A percentile compares a stretch with the other conserved stretches of the same genome.
phyloP scores from a whole-genome alignment of 163 green algal species.

The Picocystis sp. region DNA sequence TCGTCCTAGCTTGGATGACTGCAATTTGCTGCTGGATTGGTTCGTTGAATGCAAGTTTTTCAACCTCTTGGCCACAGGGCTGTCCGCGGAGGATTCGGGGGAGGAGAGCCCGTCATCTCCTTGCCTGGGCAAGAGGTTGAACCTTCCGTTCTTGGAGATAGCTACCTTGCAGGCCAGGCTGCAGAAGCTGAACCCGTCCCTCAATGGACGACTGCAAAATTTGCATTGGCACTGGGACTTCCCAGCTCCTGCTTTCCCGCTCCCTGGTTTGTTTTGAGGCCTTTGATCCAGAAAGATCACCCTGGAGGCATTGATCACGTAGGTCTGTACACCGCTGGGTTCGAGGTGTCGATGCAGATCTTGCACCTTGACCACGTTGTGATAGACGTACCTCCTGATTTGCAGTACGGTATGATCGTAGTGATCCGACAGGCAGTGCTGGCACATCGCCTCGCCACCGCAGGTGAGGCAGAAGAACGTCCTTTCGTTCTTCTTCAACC shows the following conservation, averaged over 20 bases:
- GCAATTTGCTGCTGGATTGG: too few species aligned
- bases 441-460: conserved; percentile 6
- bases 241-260: conserved; percentile 15
- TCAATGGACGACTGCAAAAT: conserved; percentile 23
- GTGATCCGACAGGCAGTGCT: conserved; percentile 7
- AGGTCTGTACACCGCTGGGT: conserved; percentile 32
- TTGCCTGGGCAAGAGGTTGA: too few species aligned
- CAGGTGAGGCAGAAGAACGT: conserved; percentile 9
- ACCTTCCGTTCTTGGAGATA: too few species aligned
- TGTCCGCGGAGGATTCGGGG: too few species aligned
- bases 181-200: conserved; percentile 29
- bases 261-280: conserved; percentile 29
- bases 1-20: too few species aligned
- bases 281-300: conserved; percentile 42
- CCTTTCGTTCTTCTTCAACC: conserved; percentile 8
- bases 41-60: too few species aligned
- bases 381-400: conserved; percentile 41
- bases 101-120: too few species aligned
- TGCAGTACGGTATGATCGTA: conserved; percentile 14
- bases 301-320: conserved; percentile 39
- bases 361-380: conserved; percentile 39
- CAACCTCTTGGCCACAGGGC: too few species aligned
- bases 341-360: conserved; percentile 31
- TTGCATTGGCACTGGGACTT: conserved; percentile 14
- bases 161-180: conserved; percentile 29